Base-by-base conservation (phyloP, 768 basidiomycete genomes). In the Paxillus ammoniavirescens region DNA sequence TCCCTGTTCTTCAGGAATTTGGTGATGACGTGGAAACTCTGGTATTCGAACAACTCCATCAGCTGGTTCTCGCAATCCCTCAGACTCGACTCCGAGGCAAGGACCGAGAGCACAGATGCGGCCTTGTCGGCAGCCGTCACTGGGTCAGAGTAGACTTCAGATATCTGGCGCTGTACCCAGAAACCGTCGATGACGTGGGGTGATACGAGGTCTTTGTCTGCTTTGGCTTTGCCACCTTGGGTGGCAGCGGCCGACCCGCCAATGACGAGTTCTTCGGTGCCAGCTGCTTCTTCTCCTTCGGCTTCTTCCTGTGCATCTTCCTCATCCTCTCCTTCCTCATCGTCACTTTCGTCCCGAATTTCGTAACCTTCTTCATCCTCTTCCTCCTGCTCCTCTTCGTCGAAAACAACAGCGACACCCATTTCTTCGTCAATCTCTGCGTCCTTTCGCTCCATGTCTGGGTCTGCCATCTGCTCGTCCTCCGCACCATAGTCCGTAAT, bases 361-460 rank as follows among this genome's bases (percentile, higher is more conserved):
- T 97, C 95, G 60, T 78, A 98, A 1, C 86, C 89, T 59, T 91
- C 91, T 0, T 91, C 92, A 17, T 95, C 92, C 2, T 95, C 93
- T 4, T 91, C 93, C 21, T 97, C 94, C 62, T 93, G 86, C 59
- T 97, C 96, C 54, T 98, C 97, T 65, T 98, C 96, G 59, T 98
- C 95, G 54, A 98, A 98, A 5, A 98, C 88, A 8, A 99, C 95
- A 0, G 96, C 96, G 1, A 99, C 96, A n/a, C 96, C 95, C 42
- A 91, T 85, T 61, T 96, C 94, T 54, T 94, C 94, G 59, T 98
- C 96, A 61, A 98, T 93, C 70, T 89, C 93, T 2, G 84, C 91
- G 53, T 91, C 91, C 69, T 88, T 86, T 44, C 80, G 76, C 66
- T 91, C 93, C 72, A 79, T 77, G 60, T 92, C 91, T 0, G 88